Conservation (phyloP, 2,329 filamentous ascomycete species). For the Venturia asperata region DNA sequence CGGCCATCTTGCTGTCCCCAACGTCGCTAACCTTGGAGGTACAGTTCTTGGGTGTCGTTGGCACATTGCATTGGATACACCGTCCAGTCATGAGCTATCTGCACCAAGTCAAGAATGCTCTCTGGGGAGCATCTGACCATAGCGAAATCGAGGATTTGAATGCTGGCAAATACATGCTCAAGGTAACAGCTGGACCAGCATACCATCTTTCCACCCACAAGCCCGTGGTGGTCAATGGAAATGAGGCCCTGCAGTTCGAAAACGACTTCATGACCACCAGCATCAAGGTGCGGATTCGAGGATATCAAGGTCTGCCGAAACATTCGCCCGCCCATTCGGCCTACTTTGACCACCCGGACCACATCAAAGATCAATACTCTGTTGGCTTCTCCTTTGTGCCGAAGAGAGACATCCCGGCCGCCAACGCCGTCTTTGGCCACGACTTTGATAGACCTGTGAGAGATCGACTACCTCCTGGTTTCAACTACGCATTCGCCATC, state of each 20-base stretch:
- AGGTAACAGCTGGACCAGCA: constrained; percentile 69
- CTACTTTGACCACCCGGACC: constrained; percentile 9
- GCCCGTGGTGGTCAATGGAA: constrained; percentile 58
- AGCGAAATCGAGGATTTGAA: constrained; percentile 8
- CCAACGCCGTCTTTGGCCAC: constrained; percentile 83
- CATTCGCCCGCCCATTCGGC: not conserved
- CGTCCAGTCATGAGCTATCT: not conserved
- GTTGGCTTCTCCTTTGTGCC: constrained; percentile 73
- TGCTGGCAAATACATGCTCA: constrained; percentile 58
- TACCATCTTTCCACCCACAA: constrained; percentile 69
- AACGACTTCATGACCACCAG: constrained; percentile 58
- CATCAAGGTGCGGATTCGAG: constrained; percentile 69
- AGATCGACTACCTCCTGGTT: constrained; percentile 77
- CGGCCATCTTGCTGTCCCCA: not conserved
- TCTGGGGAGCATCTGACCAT: not conserved
- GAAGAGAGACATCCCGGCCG: constrained; percentile 56
- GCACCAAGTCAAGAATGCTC: not conserved
- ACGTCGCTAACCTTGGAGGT: not conserved
- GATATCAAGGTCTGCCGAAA: constrained; percentile 41
- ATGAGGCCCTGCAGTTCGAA: constrained; percentile 55
- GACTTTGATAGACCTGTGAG: constrained; percentile 90
- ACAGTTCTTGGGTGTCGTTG: not conserved
- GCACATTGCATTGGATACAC: not conserved
- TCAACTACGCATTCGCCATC: constrained; percentile 74
- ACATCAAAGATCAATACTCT: constrained; percentile 68